Evolutionary conservation across 176 grass and related monocot species (phyloP), one percentile per base, ranked within the genome.

Genomic region (Carex cristatella): DNA sequence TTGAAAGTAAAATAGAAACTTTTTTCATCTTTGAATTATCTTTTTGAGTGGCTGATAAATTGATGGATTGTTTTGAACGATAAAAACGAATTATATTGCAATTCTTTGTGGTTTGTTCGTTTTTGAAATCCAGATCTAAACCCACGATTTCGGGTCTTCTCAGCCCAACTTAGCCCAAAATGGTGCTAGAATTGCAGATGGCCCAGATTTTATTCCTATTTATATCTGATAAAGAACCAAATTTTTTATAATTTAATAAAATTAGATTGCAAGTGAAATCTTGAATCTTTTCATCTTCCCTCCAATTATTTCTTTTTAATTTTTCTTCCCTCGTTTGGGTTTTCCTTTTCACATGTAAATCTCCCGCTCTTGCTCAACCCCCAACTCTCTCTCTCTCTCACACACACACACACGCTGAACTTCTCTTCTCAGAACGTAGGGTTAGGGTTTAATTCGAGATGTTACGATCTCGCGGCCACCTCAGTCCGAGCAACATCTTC

Each of bases 401-500:
- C 35, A 3, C 35, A 3, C 6, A 61, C 5, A 9, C 42, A 48
- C 5, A 9, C 42, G 9, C 10, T 27, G 2, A 27, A 33, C 49
- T 64, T 37, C 84, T 51, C 13, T 4, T 81, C 38, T 33, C 7
- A 19, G 32, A 10, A 8, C 40, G 7, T 44, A 16, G 32, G 49
- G 77, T 57, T 61, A 42, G 75, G 16, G 30, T 86, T 80, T 69
- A 4, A 18, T 6, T 65, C 66, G 32, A 44, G 55, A 94, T 98
- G 95, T 79, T 40, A 3, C 85, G 87, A 31, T 83, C 84, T 73
- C 14, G 13, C 72, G 75, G 79, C 58, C 80, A 61, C 53, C 67
- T 30, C 85, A 89, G 65, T 80, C 91, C 37, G 69, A 28, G 13
- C 57, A 63, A 46, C 87, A 54, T 93, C 68, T 98, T 98, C 89